These are phyloP conservation scores for Rhizopogon salebrosus DNA, from an alignment of 768 basidiomycete genomes.

Conservation along the genomic window DNA sequence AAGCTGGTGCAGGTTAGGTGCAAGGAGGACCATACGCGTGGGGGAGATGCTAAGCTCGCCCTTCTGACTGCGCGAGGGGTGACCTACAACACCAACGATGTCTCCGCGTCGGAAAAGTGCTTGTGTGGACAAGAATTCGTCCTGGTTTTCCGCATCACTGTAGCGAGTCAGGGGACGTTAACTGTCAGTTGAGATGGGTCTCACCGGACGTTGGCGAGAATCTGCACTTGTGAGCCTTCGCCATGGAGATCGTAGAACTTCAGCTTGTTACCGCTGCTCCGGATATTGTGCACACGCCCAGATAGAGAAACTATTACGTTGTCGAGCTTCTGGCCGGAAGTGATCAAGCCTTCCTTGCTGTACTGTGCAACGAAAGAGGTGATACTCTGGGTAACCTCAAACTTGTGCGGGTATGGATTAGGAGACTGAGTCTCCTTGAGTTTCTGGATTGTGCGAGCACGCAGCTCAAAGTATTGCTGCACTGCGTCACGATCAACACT, in stretches of 20 bases:
- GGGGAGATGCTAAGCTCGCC: slow-evolving; percentile 92
- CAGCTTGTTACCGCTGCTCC: slow-evolving; percentile 77
- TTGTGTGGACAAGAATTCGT: slow-evolving; percentile 66
- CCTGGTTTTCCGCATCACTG: slow-evolving; percentile 62
- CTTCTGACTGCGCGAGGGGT: slow-evolving; percentile 88
- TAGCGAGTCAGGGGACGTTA: neutral
- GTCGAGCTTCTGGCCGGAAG: slow-evolving; percentile 61
- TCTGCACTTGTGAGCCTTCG: slow-evolving; percentile 91
- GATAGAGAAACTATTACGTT: slow-evolving; percentile 62
- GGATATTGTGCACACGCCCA: slow-evolving; percentile 89
- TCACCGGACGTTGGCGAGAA: slow-evolving; percentile 86
- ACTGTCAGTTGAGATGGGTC: slow-evolving; percentile 15
- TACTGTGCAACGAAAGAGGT: slow-evolving; percentile 69
- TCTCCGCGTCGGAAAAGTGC: slow-evolving; percentile 92
- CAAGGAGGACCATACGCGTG: slow-evolving; percentile 75
- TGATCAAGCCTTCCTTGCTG: slow-evolving; percentile 65
- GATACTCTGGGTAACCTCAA: slow-evolving; percentile 79
- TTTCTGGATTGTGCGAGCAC: slow-evolving; percentile 81
- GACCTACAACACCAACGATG: slow-evolving; percentile 88
- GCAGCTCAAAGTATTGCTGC: slow-evolving; percentile 96
- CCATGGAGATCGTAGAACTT: slow-evolving; percentile 92
- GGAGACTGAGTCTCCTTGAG: slow-evolving; percentile 82
- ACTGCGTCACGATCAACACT: neutral
- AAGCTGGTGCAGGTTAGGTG: slow-evolving; percentile 94
- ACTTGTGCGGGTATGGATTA: slow-evolving; percentile 99